These are phyloP conservation scores for Irineochytrium annulatum DNA, from an alignment of 192 early-diverging fungal species.

Conservation along the genomic window DNA sequence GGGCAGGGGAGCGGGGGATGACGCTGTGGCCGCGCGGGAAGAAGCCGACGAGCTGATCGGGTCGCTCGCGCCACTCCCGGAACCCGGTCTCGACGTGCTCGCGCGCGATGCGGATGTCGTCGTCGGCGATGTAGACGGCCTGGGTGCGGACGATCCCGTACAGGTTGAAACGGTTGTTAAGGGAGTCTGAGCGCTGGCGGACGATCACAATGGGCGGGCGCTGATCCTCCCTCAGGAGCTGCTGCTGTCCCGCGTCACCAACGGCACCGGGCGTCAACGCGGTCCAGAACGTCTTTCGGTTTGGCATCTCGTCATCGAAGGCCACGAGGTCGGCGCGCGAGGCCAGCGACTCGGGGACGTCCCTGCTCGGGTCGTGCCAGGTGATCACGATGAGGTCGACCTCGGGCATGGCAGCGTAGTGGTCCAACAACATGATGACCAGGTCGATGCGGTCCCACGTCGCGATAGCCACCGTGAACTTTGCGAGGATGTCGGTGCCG, in stretches of 20 bases:
- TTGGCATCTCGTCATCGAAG: not conserved
- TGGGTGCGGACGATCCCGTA: conserved; percentile 7
- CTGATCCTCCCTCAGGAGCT: not conserved
- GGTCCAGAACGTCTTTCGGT: too few species aligned
- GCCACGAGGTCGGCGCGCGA: not conserved
- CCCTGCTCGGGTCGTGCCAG: conserved; percentile 32
- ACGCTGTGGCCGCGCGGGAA: too few species aligned
- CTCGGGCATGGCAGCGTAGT: conserved; percentile 13
- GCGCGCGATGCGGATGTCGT: conserved; percentile 24
- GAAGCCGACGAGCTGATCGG: conserved; percentile 6
- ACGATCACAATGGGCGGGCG: not conserved
- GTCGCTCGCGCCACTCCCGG: not conserved
- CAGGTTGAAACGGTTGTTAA: conserved; percentile 39
- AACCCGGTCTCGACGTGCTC: conserved; percentile 19
- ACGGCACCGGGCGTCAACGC: too few species aligned
- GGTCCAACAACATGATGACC: not conserved
- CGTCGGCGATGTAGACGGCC: conserved; percentile 30
- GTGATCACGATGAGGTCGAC: conserved; percentile 30
- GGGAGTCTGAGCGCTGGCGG: conserved; percentile 11
- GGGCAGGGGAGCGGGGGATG: too few species aligned
- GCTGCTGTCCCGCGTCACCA: not conserved
- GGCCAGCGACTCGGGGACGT: conserved; percentile 19
- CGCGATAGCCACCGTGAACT: conserved; percentile 13
- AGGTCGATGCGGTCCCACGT: conserved; percentile 11
- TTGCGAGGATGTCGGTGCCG: conserved; percentile 12